Evolutionary conservation across 2,329 filamentous ascomycete genomes (phyloP), one percentile per base, ranked within the genome.

Genomic region (Coleophoma cylindrospora): DNA sequence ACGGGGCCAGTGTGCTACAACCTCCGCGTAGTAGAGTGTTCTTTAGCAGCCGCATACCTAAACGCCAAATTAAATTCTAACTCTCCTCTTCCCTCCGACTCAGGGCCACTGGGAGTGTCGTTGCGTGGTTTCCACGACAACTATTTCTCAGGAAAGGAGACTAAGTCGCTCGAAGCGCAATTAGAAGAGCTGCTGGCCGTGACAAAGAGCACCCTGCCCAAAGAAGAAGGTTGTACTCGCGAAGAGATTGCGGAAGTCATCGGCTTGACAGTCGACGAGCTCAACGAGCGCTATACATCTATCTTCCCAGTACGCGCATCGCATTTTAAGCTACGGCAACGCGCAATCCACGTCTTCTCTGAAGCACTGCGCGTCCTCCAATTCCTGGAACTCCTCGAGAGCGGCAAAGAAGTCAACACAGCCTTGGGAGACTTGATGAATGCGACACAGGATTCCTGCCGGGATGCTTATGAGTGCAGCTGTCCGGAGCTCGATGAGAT

Each of bases 1-100:
- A 96, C 92, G 1, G 94, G 87, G 0, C 92, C 92, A 0, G 85
- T 95, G 56, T 90, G 92, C 76, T 99, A 97, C 76, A 99, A 99
- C 68, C 80, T 99, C 21, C 87, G 94, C 27, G 94, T 99, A 1
- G 94, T 96, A 36, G 94, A 99, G 71, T 95, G 90, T 72, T 94
- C 87, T 48, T 79, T 99, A 33, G 94, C 94, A 3, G 91, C 94
- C 3, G 80, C 79, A 21, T 83, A 80, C 62, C 74, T 86, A 52
- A 75, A 84, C 57, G 79, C 81, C 22, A 71, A 74, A 22, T 70
- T 83, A 51, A 80, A 79, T 11, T 64, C 74, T 0, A 74, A 74
- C 34, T 83, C 80, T 1, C 68, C 73, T 32, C 81, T 97, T 1
- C 84, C 89, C 15, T 71, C 79, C 50, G 94, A 99, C 67, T 83